Evolutionary conservation across 495 filamentous ascomycete genomes (phyloP).

Genomic region (Aspergillus heteromorphus): DNA sequence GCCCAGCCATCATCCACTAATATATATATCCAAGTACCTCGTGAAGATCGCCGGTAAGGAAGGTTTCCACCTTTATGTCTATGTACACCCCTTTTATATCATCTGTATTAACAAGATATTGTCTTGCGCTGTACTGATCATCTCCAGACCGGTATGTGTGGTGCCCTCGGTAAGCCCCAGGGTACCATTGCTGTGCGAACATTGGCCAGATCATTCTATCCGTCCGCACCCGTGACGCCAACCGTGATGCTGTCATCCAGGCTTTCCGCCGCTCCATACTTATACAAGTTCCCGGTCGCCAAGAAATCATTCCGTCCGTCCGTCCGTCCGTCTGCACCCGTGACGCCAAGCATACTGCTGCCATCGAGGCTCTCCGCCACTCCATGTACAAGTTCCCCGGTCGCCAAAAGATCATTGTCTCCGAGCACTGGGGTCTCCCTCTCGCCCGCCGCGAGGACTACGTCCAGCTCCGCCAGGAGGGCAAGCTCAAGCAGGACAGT

Average conservation of each 20-base stretch:
- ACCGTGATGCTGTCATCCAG: too few relatives aligned
- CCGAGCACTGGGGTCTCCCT: constrained; percentile 99
- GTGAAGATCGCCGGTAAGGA: constrained; percentile 98
- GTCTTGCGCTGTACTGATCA: constrained; percentile 99
- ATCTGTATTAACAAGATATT: constrained; percentile 99
- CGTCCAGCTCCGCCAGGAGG: too few relatives aligned
- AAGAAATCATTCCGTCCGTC: too few relatives aligned
- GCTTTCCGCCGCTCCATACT: too few relatives aligned
- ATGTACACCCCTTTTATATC: constrained; percentile 98
- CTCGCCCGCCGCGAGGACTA: too few relatives aligned
- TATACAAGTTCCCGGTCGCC: too few relatives aligned
- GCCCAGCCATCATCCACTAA: not conserved
- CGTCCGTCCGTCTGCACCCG: constrained; percentile 91
- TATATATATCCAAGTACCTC: constrained; percentile 59
- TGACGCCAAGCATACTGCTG: constrained; percentile 82
- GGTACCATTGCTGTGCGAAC: constrained; percentile 95
- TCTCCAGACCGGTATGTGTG: constrained; percentile 99
- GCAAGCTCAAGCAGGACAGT: too few relatives aligned
- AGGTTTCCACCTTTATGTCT: constrained; percentile 97
- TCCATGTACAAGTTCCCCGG: constrained; percentile 99
- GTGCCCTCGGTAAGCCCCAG: constrained; percentile 99
- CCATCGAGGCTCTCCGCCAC: constrained; percentile 96
- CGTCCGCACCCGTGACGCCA: too few relatives aligned
- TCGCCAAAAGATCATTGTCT: constrained; percentile 99
- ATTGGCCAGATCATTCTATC: constrained; percentile 98